These are phyloP conservation scores for Pleurotus citrinopileatus DNA, from an alignment of 768 basidiomycete species.

Conservation along the genomic window DNA sequence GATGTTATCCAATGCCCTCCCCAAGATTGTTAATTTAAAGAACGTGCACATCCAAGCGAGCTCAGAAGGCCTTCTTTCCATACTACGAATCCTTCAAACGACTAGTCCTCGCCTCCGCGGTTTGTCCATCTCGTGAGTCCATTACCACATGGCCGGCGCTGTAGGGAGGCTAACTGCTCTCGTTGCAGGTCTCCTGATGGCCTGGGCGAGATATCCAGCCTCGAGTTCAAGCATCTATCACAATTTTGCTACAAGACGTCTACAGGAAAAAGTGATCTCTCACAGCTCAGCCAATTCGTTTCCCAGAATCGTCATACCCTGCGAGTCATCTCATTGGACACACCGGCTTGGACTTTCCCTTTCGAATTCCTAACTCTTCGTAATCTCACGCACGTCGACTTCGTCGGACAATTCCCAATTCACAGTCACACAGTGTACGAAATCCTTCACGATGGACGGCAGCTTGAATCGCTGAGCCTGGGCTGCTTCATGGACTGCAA, in stretches of 20 bases:
- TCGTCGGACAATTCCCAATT: constrained; percentile 52
- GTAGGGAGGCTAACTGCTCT: background rate
- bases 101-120: constrained; percentile 51
- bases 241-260: constrained; percentile 56
- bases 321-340: constrained; percentile 53
- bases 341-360: constrained; percentile 57
- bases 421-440: constrained; percentile 53
- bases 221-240: constrained; percentile 51
- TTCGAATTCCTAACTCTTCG: constrained; percentile 49
- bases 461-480: constrained; percentile 60
- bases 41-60: constrained; percentile 62
- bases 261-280: constrained; percentile 30
- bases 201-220: constrained; percentile 40
- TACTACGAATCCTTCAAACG: constrained; percentile 51
- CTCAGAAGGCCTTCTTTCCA: constrained; percentile 46
- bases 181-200: constrained; percentile 38
- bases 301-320: constrained; percentile 50
- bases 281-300: constrained; percentile 44
- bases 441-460: constrained; percentile 57
- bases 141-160: background rate
- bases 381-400: constrained; percentile 63
- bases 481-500: constrained; percentile 52
- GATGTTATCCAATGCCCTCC: constrained; percentile 68
- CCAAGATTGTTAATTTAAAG: constrained; percentile 55
- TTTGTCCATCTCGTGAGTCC: constrained; percentile 51